phyloP scores from a whole-genome alignment of 495 filamentous ascomycete genomes.

The Hyaloscypha finlandica region DNA sequence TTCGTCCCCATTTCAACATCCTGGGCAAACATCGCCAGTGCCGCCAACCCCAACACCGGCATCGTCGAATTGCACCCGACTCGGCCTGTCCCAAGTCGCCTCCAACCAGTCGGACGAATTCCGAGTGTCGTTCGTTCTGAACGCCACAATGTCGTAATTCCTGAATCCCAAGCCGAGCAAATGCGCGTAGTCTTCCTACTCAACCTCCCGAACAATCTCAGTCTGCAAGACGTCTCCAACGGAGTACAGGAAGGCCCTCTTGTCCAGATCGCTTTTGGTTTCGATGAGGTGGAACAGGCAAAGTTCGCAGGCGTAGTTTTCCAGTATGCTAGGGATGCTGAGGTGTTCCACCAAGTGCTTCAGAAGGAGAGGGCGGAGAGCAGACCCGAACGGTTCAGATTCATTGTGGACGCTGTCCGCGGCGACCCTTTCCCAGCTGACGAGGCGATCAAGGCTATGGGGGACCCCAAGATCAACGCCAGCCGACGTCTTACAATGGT shows the following conservation, averaged over 20 bases:
- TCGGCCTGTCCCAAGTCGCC: background rate
- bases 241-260: constrained; percentile 29
- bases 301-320: constrained; percentile 27
- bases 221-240: constrained; percentile 27
- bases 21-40: constrained; percentile 27
- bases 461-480: constrained; percentile 9
- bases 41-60: constrained; percentile 8
- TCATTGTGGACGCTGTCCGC: constrained; percentile 23
- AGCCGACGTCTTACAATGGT: constrained; percentile 32
- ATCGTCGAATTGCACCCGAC: constrained; percentile 16
- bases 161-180: constrained; percentile 13
- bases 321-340: constrained; percentile 26
- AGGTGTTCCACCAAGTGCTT: constrained; percentile 18
- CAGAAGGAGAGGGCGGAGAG: constrained; percentile 12
- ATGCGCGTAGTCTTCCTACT: constrained; percentile 28
- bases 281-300: constrained; percentile 10
- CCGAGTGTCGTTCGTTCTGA: constrained; percentile 5
- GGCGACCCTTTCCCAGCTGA: constrained; percentile 21
- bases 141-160: background rate
- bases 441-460: constrained; percentile 26
- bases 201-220: constrained; percentile 23
- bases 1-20: constrained; percentile 4
- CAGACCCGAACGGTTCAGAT: constrained; percentile 23
- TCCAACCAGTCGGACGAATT: constrained; percentile 9
- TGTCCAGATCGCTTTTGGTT: constrained; percentile 22